A percentile compares a stretch with the other conserved stretches of the same genome.
Evolutionary conservation across 768 basidiomycete genomes (phyloP).

Genomic region (Termitomyces sp.): DNA sequence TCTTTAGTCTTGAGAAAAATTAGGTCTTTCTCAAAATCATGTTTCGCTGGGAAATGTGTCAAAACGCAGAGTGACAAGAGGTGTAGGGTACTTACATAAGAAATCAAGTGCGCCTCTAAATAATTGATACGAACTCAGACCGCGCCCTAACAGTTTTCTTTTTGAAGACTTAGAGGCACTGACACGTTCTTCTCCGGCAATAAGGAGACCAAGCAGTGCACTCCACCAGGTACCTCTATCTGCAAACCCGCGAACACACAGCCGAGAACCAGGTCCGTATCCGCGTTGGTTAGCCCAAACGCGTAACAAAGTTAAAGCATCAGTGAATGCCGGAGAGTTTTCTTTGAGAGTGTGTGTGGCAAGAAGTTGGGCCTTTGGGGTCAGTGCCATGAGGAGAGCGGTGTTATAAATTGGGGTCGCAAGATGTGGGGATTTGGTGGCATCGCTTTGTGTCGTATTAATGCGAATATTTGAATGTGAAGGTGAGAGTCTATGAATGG

Average conservation of each 20-base stretch:
- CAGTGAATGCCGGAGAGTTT: constrained; percentile 56
- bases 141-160: constrained; percentile 64
- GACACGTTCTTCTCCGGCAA: constrained; percentile 61
- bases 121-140: constrained; percentile 87
- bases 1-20: constrained; percentile 54
- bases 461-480: constrained; percentile 54
- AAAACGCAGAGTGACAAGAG: neutral
- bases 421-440: constrained; percentile 19
- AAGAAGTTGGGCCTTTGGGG: constrained; percentile 49
- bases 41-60: constrained; percentile 48
- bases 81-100: constrained; percentile 49
- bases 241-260: constrained; percentile 69
- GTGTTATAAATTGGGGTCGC: constrained; percentile 83
- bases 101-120: constrained; percentile 84
- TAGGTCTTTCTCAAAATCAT: constrained; percentile 54
- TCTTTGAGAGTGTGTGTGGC: constrained; percentile 49
- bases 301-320: constrained; percentile 74
- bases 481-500: constrained; percentile 67
- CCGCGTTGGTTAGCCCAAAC: constrained; percentile 91
- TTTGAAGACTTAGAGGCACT: constrained; percentile 25
- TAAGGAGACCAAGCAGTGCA: constrained; percentile 51
- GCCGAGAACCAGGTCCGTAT: constrained; percentile 51
- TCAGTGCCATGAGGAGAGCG: constrained; percentile 50
- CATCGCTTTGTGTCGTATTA: constrained; percentile 15
- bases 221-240: constrained; percentile 66